A percentile compares a stretch with the other conserved stretches of the same genome.
These are phyloP conservation scores for Linnemannia elongata DNA, from an alignment of 192 early-diverging fungal genomes.

Conservation along the genomic window DNA sequence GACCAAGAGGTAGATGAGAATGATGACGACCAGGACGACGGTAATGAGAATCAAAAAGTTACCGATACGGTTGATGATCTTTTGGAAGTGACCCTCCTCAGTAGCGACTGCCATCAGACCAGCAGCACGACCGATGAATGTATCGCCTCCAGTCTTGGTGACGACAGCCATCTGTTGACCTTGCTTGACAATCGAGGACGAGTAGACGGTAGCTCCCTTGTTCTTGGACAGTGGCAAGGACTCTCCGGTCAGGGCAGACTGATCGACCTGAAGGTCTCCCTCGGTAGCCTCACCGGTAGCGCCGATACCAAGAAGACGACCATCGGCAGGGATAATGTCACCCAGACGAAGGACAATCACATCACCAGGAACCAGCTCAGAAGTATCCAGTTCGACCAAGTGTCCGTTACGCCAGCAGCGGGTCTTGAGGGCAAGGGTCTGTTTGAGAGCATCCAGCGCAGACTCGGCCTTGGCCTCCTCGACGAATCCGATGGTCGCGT, in stretches of 20 bases:
- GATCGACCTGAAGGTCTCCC: conserved; percentile 87
- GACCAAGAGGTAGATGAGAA: conserved; percentile 81
- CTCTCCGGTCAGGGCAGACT: conserved; percentile 94
- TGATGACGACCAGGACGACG: conserved; percentile 79
- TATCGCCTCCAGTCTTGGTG: conserved; percentile 91
- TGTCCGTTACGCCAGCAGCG: conserved; percentile 84
- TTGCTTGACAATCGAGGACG: conserved; percentile 94
- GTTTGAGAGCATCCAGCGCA: conserved; percentile 94
- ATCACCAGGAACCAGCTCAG: conserved; percentile 91
- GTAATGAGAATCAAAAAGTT: conserved; percentile 93
- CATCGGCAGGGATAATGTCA: conserved; percentile 95
- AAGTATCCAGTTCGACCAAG: conserved; percentile 79
- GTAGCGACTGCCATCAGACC: conserved; percentile 91
- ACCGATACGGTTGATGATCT: conserved; percentile 92
- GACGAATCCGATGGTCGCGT: conserved; percentile 92
- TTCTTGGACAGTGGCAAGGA: conserved; percentile 91
- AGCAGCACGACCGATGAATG: conserved; percentile 95
- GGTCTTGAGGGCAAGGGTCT: conserved; percentile 91
- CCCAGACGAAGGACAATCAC: conserved; percentile 92
- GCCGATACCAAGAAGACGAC: conserved; percentile 83
- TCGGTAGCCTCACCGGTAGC: conserved; percentile 84
- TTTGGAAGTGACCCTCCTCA: conserved; percentile 97
- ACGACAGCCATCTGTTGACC: conserved; percentile 95
- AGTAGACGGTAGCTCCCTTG: conserved; percentile 87
- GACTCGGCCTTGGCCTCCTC: conserved; percentile 95